Evolutionary conservation across 2,329 filamentous ascomycete species (phyloP), one percentile per base, ranked within the genome.

Genomic region (Aspergillus fructus): DNA sequence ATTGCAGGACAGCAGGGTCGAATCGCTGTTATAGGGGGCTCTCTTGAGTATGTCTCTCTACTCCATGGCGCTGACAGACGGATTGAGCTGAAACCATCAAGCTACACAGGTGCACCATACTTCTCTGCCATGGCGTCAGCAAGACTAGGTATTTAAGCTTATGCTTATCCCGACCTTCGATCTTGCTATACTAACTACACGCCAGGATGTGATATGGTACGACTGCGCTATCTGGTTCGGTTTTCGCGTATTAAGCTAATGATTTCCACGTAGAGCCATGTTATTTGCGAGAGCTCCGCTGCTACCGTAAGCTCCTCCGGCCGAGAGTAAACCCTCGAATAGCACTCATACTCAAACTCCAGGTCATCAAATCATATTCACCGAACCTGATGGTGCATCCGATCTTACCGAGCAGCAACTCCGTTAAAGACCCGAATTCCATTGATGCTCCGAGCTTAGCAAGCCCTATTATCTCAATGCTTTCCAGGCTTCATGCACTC

Each of bases 321-420:
- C 13, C 15, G 11, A 3, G 43, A n/a, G 13, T 5, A 11, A 55
- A 46, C 21, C 24, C 34, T 8, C 34, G 19, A 23, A 39, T 7
- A 40, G 15, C 15, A 41, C 23, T 42, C 34, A 52, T 34, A 11
- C 15, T 24, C 12, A 11, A 6, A 12, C 3, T 17, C n/a, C 71
- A 80, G 68, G 93, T 97, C 39, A 96, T 99, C 78, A 99, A 99
- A 80, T 91, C 91, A 4, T 99, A 97, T 79, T 97, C 93, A 19
- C 94, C 94, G 3, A 97, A 97, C 73, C 82, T 99, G 27, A 99
- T 99, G 93, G 94, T 99, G 11, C 94, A 97, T 74, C 94, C 94
- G 1, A 85, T 97, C 64, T 93, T 99, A 86, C 89, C 91, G 30
- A 91, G 94, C 75, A 85, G 86, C 46, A 81, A 83, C 64, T 66